These are phyloP conservation scores for Pseudopyrenochaeta lycopersici DNA, from an alignment of 2,329 filamentous ascomycete genomes.

Conservation along the genomic window DNA sequence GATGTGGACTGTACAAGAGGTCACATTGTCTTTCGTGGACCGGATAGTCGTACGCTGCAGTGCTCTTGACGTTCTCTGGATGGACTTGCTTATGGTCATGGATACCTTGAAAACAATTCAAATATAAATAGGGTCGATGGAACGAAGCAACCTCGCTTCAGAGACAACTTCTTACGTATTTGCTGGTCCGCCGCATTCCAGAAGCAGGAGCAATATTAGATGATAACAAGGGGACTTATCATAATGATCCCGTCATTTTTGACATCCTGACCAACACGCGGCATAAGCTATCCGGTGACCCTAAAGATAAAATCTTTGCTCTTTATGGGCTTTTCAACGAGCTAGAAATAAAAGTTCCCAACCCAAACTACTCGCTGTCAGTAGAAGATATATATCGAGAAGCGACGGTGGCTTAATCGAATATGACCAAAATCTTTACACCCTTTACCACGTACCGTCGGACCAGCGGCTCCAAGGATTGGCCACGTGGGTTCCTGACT, in stretches of 20 bases:
- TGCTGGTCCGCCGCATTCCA: background rate
- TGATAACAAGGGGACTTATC: background rate
- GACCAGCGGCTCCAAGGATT: conserved; percentile 1
- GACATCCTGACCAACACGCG: conserved; percentile 1
- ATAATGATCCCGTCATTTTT: conserved; percentile 1
- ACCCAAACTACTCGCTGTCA: conserved; percentile 4
- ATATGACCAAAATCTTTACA: conserved; percentile 5
- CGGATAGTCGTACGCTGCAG: conserved; percentile 5
- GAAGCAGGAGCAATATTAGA: background rate
- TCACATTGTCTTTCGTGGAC: background rate
- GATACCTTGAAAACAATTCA: background rate
- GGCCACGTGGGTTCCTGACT: conserved; percentile 10
- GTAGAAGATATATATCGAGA: conserved; percentile 8
- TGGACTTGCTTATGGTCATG: background rate
- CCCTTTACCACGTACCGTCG: conserved; percentile 5
- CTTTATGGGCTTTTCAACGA: conserved; percentile 4
- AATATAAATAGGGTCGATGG: conserved; percentile 8
- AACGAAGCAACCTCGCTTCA: conserved; percentile 5
- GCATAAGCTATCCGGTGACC: conserved; percentile 3
- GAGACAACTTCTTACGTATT: background rate
- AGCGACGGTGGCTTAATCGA: conserved; percentile 1
- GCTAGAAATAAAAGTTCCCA: conserved; percentile 2
- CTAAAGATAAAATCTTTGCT: conserved; percentile 9
- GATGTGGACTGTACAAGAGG: conserved; percentile 14
- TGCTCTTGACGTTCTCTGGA: background rate